phyloP scores from a whole-genome alignment of 2,329 filamentous ascomycete species.

The Aaosphaeria arxii region DNA sequence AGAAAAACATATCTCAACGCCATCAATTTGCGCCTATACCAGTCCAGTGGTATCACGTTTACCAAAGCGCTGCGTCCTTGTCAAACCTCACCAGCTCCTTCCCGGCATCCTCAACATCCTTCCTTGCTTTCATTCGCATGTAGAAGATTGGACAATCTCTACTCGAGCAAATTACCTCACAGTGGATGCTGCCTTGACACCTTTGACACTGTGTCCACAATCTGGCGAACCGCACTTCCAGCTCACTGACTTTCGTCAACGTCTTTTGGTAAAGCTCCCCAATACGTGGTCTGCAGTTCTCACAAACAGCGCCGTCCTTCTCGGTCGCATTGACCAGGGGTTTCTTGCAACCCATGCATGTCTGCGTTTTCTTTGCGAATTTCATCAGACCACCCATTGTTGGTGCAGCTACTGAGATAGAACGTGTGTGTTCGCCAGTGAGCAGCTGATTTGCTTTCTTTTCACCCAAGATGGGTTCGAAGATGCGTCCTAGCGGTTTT shows the following conservation, averaged over 20 bases:
- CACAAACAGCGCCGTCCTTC: slow-evolving; percentile 80
- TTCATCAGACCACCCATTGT: slow-evolving; percentile 95
- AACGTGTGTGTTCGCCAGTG: slow-evolving; percentile 90
- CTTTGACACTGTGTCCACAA: slow-evolving; percentile 98
- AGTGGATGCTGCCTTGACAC: slow-evolving; percentile 96
- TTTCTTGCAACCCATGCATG: slow-evolving; percentile 99
- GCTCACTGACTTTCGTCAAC: slow-evolving; percentile 80
- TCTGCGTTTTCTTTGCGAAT: slow-evolving; percentile 95
- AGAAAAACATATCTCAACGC: no score
- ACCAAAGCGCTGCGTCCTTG: slow-evolving; percentile 72
- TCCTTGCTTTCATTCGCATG: slow-evolving; percentile 99
- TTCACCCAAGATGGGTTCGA: slow-evolving; percentile 95
- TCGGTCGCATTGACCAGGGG: slow-evolving; percentile 79
- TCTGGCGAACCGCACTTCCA: slow-evolving; percentile 88
- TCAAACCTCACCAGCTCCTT: slow-evolving; percentile 91
- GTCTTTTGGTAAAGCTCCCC: slow-evolving; percentile 94
- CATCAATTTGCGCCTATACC: no score
- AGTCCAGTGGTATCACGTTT: neutral
- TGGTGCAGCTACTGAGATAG: slow-evolving; percentile 88
- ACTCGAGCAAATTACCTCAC: slow-evolving; percentile 94
- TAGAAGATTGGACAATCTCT: slow-evolving; percentile 99
- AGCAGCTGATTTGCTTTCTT: slow-evolving; percentile 84
- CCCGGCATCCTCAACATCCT: slow-evolving; percentile 92
- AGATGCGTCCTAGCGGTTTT: slow-evolving; percentile 91
- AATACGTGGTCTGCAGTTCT: slow-evolving; percentile 77